Conservation (phyloP, 2,329 filamentous ascomycete species). For the Stagonosporopsis rhizophila region DNA sequence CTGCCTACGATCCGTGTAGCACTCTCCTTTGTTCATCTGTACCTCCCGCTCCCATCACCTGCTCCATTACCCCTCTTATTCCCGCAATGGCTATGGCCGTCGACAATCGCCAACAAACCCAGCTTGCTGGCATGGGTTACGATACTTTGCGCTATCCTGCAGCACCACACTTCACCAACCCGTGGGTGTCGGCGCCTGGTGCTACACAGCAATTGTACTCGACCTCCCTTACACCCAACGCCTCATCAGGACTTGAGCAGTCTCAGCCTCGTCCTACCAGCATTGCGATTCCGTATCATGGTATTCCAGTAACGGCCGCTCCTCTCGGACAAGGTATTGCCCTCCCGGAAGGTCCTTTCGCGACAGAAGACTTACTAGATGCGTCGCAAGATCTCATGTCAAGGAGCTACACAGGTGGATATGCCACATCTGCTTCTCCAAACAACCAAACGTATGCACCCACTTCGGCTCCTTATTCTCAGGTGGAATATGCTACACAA, state of each 20-base stretch:
- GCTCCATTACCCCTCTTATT: conserved; percentile 16
- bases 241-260: conserved; percentile 52
- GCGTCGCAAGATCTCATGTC: conserved; percentile 78
- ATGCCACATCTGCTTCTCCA: conserved; percentile 73
- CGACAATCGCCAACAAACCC: conserved; percentile 77
- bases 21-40: conserved; percentile 35
- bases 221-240: conserved; percentile 64
- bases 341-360: conserved; percentile 67
- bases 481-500: conserved; percentile 72
- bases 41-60: conserved; percentile 7
- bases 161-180: conserved; percentile 83
- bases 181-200: conserved; percentile 74
- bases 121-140: conserved; percentile 76
- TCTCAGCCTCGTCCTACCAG: conserved; percentile 65
- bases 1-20: conserved; percentile 34
- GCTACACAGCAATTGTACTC: conserved; percentile 69
- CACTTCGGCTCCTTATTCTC: conserved; percentile 74
- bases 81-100: conserved; percentile 88
- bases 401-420: conserved; percentile 72
- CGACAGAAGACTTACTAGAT: conserved; percentile 72
- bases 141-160: conserved; percentile 76
- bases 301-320: conserved; percentile 74
- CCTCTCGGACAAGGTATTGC: conserved; percentile 74
- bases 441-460: conserved; percentile 71
- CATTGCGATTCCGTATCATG: conserved; percentile 75